phyloP scores from a whole-genome alignment of 2,329 filamentous ascomycete genomes.

The Domatiomyces catenatus region DNA sequence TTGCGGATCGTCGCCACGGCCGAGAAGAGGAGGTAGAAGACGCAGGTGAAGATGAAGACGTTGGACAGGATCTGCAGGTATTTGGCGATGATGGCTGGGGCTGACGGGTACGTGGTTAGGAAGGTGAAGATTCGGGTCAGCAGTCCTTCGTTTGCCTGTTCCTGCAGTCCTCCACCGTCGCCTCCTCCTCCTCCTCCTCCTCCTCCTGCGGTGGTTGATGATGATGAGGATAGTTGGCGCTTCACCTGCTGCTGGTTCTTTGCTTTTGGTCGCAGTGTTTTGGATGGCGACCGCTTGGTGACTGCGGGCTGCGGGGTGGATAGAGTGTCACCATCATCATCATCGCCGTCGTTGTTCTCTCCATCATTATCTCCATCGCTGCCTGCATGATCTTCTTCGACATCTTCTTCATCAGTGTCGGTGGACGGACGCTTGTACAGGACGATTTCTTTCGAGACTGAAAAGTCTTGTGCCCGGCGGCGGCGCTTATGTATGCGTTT shows the following conservation, averaged over 20 bases:
- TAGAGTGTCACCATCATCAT: constrained; percentile 18
- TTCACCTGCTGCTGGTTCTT: constrained; percentile 18
- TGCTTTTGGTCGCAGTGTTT: constrained; percentile 17
- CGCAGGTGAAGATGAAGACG: constrained; percentile 31
- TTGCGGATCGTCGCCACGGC: constrained; percentile 54
- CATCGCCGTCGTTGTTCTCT: constrained; percentile 28
- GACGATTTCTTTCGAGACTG: too few relatives aligned
- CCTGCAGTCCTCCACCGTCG: too few relatives aligned
- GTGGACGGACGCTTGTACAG: too few relatives aligned
- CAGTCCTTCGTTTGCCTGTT: constrained; percentile 1
- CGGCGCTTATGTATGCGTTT: constrained; percentile 35
- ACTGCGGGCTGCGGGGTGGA: neutral
- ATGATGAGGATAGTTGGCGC: constrained; percentile 3
- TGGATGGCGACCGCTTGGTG: neutral
- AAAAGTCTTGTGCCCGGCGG: constrained; percentile 31
- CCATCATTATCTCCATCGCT: constrained; percentile 29
- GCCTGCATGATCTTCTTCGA: constrained; percentile 20
- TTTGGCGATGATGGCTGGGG: constrained; percentile 50
- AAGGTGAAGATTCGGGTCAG: constrained; percentile 40
- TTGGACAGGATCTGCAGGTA: constrained; percentile 48
- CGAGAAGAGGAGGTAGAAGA: constrained; percentile 51
- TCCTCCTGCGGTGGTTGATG: too few relatives aligned
- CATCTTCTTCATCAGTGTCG: too few relatives aligned
- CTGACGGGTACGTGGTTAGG: constrained; percentile 48
- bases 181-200: constrained; percentile 9